phyloP scores from a whole-genome alignment of 106 monocot species.

The Vanilla planifolia region DNA sequence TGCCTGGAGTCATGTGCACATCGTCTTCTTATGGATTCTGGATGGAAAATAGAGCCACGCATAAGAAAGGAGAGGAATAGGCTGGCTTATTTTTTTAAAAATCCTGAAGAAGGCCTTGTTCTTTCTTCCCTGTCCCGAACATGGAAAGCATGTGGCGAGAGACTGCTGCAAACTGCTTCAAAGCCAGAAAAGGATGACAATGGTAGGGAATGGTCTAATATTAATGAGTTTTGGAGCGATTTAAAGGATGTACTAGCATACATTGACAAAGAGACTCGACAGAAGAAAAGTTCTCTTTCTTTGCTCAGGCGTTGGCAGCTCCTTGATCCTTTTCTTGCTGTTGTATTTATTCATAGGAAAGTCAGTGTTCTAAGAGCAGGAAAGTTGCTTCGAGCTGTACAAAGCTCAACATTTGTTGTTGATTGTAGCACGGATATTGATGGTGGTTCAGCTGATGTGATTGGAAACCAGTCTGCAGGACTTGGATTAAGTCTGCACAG shows the following conservation, averaged over 20 bases:
- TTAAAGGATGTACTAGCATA: slow-evolving; percentile 39
- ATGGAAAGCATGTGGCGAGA: slow-evolving; percentile 74
- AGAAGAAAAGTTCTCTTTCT: slow-evolving; percentile 20
- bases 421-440: slow-evolving; percentile 6
- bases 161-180: slow-evolving; percentile 15
- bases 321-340: slow-evolving; percentile 75
- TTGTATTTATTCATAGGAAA: slow-evolving; percentile 70
- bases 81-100: slow-evolving; percentile 36
- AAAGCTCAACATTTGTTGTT: slow-evolving; percentile 36
- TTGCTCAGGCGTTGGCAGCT: slow-evolving; percentile 54
- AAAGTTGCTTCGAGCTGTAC: slow-evolving; percentile 44
- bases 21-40: slow-evolving; percentile 52
- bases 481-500: background rate
- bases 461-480: background rate
- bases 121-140: slow-evolving; percentile 49
- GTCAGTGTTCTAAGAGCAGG: slow-evolving; percentile 45
- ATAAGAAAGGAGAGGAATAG: slow-evolving; percentile 42
- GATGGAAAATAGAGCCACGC: slow-evolving; percentile 57
- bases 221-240: slow-evolving; percentile 67
- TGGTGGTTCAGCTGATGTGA: slow-evolving; percentile 1
- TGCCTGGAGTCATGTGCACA: slow-evolving; percentile 60
- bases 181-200: slow-evolving; percentile 15
- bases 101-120: slow-evolving; percentile 27
- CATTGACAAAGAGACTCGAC: slow-evolving; percentile 24
- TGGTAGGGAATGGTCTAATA: slow-evolving; percentile 58